Conservation (phyloP, 176 grass and related monocot genomes). For the Oryza punctata region DNA sequence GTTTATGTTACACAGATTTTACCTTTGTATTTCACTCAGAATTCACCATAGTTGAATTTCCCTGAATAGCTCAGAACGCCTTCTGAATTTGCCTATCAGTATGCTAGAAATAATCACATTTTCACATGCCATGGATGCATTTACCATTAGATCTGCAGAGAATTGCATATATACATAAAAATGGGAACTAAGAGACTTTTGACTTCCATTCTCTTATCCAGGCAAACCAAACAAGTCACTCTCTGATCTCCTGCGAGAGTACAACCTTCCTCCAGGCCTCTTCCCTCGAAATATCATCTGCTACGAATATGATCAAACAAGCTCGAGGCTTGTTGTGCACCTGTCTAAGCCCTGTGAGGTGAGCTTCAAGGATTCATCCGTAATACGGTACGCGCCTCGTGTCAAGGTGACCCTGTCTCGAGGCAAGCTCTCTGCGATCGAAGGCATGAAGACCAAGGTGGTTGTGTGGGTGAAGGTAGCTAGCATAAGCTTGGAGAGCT, state of each 20-base stretch:
- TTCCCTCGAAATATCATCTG: slow-evolving; percentile 97
- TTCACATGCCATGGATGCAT: background rate
- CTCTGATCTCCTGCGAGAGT: slow-evolving; percentile 78
- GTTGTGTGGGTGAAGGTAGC: slow-evolving; percentile 96
- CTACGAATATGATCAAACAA: slow-evolving; percentile 83
- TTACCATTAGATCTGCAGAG: background rate
- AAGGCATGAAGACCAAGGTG: slow-evolving; percentile 94
- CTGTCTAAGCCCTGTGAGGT: slow-evolving; percentile 76
- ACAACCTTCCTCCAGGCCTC: slow-evolving; percentile 76
- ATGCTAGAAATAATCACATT: background rate
- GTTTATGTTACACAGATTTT: background rate
- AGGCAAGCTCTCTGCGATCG: slow-evolving; percentile 74
- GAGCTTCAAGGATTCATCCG: slow-evolving; percentile 87
- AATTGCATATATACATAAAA: background rate
- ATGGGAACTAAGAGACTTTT: background rate
- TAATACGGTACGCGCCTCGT: slow-evolving; percentile 62
- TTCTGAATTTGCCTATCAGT: background rate
- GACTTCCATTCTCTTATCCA: slow-evolving; percentile 29
- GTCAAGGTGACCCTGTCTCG: slow-evolving; percentile 74
- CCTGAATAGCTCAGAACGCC: background rate
- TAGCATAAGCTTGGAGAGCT: slow-evolving; percentile 65
- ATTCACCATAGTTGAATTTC: background rate
- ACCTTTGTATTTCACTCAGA: background rate
- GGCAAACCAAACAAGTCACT: slow-evolving; percentile 75
- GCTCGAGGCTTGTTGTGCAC: slow-evolving; percentile 82